Base-by-base conservation (phyloP, 83 land plant genomes). In the Isoetes engelmannii region DNA sequence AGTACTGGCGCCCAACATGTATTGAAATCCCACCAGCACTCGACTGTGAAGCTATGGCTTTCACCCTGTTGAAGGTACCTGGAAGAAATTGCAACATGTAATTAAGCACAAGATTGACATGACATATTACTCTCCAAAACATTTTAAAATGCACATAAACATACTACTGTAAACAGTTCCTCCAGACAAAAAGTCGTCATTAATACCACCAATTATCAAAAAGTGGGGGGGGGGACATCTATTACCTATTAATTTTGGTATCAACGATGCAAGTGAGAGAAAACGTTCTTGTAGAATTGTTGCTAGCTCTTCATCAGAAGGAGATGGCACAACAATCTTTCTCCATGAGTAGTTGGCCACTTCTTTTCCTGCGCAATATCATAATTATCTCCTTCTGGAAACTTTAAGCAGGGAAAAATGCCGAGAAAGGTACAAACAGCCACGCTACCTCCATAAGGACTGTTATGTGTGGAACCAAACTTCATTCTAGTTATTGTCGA, bases 341-440 rank as follows among this genome's bases (percentile, higher is more conserved):
- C 94, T 82, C 99, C 99, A 95, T 15, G 79, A 68, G 48, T 77
- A 74, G 63, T 74, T 79, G 48, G 86, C 61, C 48, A 73, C 61
- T 6, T 69, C 69, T n/a, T 57, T 71, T 17, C 84, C 84, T 82
- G 21, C 59, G 44, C 43, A 65, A 59, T 1, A 18, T 8, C 8
- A 50, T 7, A 10, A 15, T 10, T 10, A 9, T 44, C 54, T 12
- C 12, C 57, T 8, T 44, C 20, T 9, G 8, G 18, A 74, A 18
- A 76, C 65, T 43, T 15, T 47, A 44, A 53, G 45, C 69, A 15
- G 44, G n/a, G n/a, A 0, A 5, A 48, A 47, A 9, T 4, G 47
- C 5, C 37, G 13, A 70, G 44, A 57, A 70, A 43, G 5, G 7
- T 44, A 20, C 17, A 74, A 48, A 67, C 57, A 66, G 57, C 10